Evolutionary conservation across 257 asterid genomes (phyloP), one percentile per base, ranked within the genome.

Genomic region (Nicotiana attenuata): DNA sequence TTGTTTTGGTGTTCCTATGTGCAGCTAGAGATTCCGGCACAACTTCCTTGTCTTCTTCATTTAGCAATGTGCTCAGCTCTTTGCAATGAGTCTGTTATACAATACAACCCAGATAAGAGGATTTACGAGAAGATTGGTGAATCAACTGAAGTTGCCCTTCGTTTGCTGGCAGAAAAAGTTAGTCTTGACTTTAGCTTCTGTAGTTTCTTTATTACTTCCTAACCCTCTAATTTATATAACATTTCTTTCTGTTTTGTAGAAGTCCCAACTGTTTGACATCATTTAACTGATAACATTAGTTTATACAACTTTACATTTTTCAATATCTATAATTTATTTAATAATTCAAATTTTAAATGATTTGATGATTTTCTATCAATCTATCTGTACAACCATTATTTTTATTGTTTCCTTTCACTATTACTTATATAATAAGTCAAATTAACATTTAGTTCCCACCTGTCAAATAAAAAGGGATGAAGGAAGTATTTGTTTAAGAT

Each of bases 81-180:
- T 80, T 96, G 99, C 92, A 96, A 96, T 55, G 98, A 93, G 88
- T 96, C 99, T 83, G 85, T 90, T 73, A 83, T 96, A 87, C 98
- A 94, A 81, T 96, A 94, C 90, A 96, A 96, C 83, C 98, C 98
- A 28, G 99, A 94, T 81, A 96, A 94, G 91, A 91, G 89, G 86
- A 88, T 78, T 85, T 96, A 94, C 82, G 99, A 96, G 86, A 96
- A 96, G 89, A 96, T 96, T 85, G 99, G 99, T 66, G 99, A 94
- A 89, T 94, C 99, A n/a, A 96, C 99, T 82, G 99, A 96, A 91
- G 99, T 96, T 56, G 99, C 99, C 26, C 99, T 96, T 61, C 94
- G 98, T 53, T 97, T 96, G 69, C 87, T 96, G 86, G 97, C 97
- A 9, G 99, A 96, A 85, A 96, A 96, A 98, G 99, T 94, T 82